Evolutionary conservation across 2,329 filamentous ascomycete genomes (phyloP).

Genomic region (Herpotrichia juniperi): DNA sequence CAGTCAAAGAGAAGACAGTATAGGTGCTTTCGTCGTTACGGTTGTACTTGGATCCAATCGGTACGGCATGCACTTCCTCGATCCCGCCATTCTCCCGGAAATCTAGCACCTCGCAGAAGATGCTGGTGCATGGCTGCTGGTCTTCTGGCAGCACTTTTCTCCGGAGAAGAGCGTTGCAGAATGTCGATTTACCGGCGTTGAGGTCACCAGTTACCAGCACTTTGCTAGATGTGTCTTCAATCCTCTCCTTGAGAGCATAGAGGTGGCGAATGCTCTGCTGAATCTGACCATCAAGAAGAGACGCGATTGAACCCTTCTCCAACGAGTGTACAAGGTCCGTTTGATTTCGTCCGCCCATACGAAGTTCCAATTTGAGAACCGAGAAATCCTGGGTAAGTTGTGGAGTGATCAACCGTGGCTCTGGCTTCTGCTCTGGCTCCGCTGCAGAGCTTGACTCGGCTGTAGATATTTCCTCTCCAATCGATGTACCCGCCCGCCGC

Average conservation of each 20-base stretch:
- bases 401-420: slow-evolving; percentile 85
- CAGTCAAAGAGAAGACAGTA: slow-evolving; percentile 77
- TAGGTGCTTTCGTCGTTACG: slow-evolving; percentile 94
- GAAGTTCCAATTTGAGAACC: slow-evolving; percentile 90
- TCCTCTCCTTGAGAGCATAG: slow-evolving; percentile 83
- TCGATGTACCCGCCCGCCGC: slow-evolving; percentile 74
- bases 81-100: slow-evolving; percentile 86
- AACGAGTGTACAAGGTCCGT: slow-evolving; percentile 91
- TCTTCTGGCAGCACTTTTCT: slow-evolving; percentile 94
- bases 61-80: slow-evolving; percentile 95
- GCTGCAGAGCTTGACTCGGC: slow-evolving; percentile 75
- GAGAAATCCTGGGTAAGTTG: slow-evolving; percentile 97
- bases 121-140: slow-evolving; percentile 96
- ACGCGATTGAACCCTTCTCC: slow-evolving; percentile 89
- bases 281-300: slow-evolving; percentile 91
- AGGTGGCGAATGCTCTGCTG: slow-evolving; percentile 92
- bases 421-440: slow-evolving; percentile 65
- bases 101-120: slow-evolving; percentile 97
- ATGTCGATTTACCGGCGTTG: slow-evolving; percentile 97
- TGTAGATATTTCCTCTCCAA: slow-evolving; percentile 63
- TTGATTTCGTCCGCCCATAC: slow-evolving; percentile 84
- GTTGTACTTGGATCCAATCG: slow-evolving; percentile 79
- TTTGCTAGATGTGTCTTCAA: slow-evolving; percentile 97
- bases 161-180: slow-evolving; percentile 94
- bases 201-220: slow-evolving; percentile 94